Evolutionary conservation across 805 yeast genomes (phyloP), one percentile per base, ranked within the genome.

Genomic region (Kodamaea neixiangensis): DNA sequence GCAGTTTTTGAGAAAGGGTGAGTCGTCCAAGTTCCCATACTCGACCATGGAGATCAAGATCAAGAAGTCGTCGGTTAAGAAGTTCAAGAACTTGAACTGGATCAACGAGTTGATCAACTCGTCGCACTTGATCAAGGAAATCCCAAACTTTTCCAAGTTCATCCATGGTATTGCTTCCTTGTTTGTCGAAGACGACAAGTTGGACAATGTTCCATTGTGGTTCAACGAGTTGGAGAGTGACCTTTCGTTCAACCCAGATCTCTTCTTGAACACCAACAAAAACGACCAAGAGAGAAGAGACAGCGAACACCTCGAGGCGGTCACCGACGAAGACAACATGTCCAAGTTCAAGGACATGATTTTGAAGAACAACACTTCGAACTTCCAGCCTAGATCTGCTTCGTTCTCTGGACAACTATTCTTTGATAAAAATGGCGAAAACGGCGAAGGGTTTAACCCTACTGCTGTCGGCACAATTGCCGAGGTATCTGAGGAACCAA

Each of bases 161-260:
- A 79, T 93, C 58, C 99, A 93, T 66, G 98, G 98, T 71, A 82
- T 91, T 51, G 91, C 97, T 4, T 79, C 90, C 2, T 77, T 93
- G 55, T 93, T 85, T 64, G 81, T 90, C 48, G 98, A 93, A 64
- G 94, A 89, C 65, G 97, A 93, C 61, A 86, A 87, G 58, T 78
- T 93, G 63, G 97, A 90, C 65, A 84, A 86, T 55, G 77, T 93
- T 55, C 99, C 99, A 50, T 88, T 91, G 67, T 93, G 99, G 99
- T 78, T 90, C 57, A 89, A 96, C 52, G 97, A 93, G 54, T 75
- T 94, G 60, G 97, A 89, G 48, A 53, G 58, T 18, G 68, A 64
- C 48, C 47, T 64, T 52, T 49, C 57, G 10, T 55, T 54, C 47
- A 55, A 52, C 41, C 55, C 57, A 17, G 54, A 52, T n/a, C 42